phyloP scores from a whole-genome alignment of 1,284 basidiomycete genomes.

The Gomphus bonarii region DNA sequence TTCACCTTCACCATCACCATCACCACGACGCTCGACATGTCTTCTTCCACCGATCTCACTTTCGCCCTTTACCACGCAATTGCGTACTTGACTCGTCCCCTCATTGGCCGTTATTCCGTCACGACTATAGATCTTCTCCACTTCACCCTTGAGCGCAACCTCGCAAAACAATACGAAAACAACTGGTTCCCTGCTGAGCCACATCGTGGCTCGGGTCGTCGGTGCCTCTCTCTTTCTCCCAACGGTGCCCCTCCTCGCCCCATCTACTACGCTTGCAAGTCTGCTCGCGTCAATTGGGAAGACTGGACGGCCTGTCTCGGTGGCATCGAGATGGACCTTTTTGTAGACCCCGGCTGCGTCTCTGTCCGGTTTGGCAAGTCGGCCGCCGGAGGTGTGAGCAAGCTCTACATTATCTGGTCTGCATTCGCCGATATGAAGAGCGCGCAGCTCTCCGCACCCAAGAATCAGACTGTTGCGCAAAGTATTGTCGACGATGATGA shows the following conservation, averaged over 20 bases:
- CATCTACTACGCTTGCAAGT: conserved; percentile 57
- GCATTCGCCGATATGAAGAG: conserved; percentile 29
- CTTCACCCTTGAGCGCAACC: conserved; percentile 56
- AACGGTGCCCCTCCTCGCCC: conserved; percentile 53
- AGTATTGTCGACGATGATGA: conserved; percentile 56
- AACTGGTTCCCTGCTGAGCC: conserved; percentile 57
- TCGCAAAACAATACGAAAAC: conserved; percentile 52
- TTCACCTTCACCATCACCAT: conserved; percentile 11
- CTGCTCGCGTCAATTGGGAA: conserved; percentile 61
- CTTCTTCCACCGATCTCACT: conserved; percentile 43
- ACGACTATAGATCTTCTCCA: conserved; percentile 56
- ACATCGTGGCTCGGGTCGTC: conserved; percentile 53
- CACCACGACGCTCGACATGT: conserved; percentile 29
- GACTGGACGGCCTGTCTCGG: conserved; percentile 64
- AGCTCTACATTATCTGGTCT: conserved; percentile 55
- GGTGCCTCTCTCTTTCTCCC: conserved; percentile 66
- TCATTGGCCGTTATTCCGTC: conserved; percentile 43
- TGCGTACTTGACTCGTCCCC: conserved; percentile 56
- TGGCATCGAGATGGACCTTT: conserved; percentile 60
- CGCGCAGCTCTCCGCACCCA: not conserved
- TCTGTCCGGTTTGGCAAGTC: conserved; percentile 44
- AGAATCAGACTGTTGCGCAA: conserved; percentile 50
- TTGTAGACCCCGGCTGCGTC: conserved; percentile 67
- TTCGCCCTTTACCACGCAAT: conserved; percentile 61
- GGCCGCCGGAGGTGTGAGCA: conserved; percentile 27